Conservation (phyloP, 192 early-diverging fungal species). For the Coemansia sp. region DNA sequence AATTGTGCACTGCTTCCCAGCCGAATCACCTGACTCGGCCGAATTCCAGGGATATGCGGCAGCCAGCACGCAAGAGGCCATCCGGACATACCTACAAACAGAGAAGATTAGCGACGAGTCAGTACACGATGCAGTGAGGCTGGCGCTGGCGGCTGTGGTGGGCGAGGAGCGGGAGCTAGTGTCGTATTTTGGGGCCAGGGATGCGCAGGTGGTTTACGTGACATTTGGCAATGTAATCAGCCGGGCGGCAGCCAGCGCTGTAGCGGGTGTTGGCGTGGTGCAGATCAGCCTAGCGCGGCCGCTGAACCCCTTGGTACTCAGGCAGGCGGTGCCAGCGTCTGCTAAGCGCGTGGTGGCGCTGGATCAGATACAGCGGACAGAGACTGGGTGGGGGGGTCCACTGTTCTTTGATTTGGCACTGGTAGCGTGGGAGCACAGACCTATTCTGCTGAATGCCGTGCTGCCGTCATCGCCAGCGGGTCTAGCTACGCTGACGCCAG, state of each 20-base stretch:
- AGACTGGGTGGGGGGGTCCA: conserved; percentile 52
- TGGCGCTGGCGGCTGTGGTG: conserved; percentile 25
- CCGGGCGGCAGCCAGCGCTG: not conserved
- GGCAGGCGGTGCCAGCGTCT: conserved; percentile 59
- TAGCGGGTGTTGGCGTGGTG: conserved; percentile 66
- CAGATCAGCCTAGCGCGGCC: conserved; percentile 78
- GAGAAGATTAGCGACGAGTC: conserved; percentile 12
- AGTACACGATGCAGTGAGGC: conserved; percentile 7
- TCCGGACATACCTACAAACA: conserved; percentile 42
- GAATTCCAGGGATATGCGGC: conserved; percentile 31
- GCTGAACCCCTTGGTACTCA: conserved; percentile 61
- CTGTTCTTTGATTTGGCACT: not conserved
- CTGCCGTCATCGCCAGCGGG: conserved; percentile 15
- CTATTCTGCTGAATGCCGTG: conserved; percentile 41
- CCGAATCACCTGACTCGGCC: conserved; percentile 2
- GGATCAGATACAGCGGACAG: conserved; percentile 61
- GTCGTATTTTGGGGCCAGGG: conserved; percentile 28
- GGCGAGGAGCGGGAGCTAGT: conserved; percentile 13
- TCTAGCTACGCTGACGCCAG: conserved; percentile 17
- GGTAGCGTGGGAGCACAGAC: conserved; percentile 18
- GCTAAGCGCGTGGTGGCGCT: conserved; percentile 63
- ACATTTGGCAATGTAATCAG: conserved; percentile 54
- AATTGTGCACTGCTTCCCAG: conserved; percentile 65
- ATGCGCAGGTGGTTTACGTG: conserved; percentile 73
- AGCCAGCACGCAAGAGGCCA: conserved; percentile 39